These are phyloP conservation scores for Pseudogymnoascus sp. DNA, from an alignment of 2,329 filamentous ascomycete genomes.

Conservation along the genomic window DNA sequence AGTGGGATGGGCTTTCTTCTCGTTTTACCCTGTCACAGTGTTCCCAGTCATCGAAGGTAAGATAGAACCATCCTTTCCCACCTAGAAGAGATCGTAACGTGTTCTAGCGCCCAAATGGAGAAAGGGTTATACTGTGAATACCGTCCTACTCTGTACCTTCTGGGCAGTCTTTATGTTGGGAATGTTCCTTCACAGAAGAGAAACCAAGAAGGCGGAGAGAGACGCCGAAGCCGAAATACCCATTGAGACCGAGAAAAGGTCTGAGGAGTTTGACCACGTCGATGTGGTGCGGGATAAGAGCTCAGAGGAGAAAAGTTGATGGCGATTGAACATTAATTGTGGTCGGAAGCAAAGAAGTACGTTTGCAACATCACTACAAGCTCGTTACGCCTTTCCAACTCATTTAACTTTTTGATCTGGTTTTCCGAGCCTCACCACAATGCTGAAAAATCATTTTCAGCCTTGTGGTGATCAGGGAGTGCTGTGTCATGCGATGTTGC, in stretches of 20 bases:
- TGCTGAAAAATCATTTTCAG: no score
- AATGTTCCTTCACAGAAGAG: conserved; percentile 26
- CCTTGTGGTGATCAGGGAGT: background rate
- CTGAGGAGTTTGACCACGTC: background rate
- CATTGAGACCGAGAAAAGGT: background rate
- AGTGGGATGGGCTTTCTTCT: conserved; percentile 24
- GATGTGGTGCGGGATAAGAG: background rate
- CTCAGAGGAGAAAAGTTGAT: background rate
- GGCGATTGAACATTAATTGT: background rate
- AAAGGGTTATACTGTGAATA: conserved; percentile 24
- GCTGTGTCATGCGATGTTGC: no score
- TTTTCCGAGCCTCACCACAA: no score
- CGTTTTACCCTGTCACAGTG: conserved; percentile 25
- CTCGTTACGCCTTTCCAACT: no score
- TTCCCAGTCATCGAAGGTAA: conserved; percentile 24
- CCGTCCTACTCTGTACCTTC: conserved; percentile 23
- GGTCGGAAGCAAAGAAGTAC: no score
- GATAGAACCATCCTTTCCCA: background rate
- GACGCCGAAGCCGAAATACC: background rate
- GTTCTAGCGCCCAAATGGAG: conserved; percentile 22
- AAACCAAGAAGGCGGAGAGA: conserved; percentile 20
- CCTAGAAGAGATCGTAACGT: background rate
- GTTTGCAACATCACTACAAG: no score
- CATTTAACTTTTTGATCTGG: no score
- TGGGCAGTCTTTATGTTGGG: conserved; percentile 27